These are phyloP conservation scores for Chrysoporthe deuterocubensis DNA, from an alignment of 2,329 filamentous ascomycete genomes.

Conservation along the genomic window DNA sequence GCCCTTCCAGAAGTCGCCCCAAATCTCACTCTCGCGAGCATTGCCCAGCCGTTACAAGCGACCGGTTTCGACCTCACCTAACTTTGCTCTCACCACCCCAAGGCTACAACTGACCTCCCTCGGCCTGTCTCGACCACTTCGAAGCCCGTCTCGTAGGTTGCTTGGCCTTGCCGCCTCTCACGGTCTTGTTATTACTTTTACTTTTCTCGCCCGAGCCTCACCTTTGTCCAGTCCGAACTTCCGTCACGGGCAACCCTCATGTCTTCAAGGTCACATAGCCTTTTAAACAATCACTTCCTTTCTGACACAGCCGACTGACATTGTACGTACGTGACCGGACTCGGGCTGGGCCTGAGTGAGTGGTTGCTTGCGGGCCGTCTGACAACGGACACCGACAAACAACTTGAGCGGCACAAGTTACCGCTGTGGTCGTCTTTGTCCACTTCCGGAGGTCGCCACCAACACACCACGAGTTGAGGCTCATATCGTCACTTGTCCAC, in stretches of 20 bases:
- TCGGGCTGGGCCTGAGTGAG: slow-evolving; percentile 26
- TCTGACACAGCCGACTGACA: slow-evolving; percentile 43
- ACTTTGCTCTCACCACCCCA: slow-evolving; percentile 12
- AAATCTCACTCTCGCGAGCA: slow-evolving; percentile 11
- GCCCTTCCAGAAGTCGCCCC: slow-evolving; percentile 14
- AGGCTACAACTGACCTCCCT: slow-evolving; percentile 21
- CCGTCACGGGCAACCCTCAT: slow-evolving; percentile 38
- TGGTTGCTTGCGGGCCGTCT: slow-evolving; percentile 19
- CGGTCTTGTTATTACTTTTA: slow-evolving; percentile 9
- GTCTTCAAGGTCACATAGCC: slow-evolving; percentile 37
- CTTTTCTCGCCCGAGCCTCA: not conserved
- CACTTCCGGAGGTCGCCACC: slow-evolving; percentile 19
- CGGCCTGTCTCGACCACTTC: slow-evolving; percentile 27
- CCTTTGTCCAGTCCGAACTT: slow-evolving; percentile 26
- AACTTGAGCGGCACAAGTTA: slow-evolving; percentile 17
- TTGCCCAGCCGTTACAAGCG: slow-evolving; percentile 21
- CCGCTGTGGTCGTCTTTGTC: slow-evolving; percentile 27
- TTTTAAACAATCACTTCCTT: slow-evolving; percentile 36
- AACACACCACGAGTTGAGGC: slow-evolving; percentile 6
- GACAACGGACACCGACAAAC: slow-evolving; percentile 17
- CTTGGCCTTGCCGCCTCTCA: slow-evolving; percentile 19
- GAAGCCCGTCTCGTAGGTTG: slow-evolving; percentile 20
- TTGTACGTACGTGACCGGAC: slow-evolving; percentile 15
- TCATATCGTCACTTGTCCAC: slow-evolving; percentile 8
- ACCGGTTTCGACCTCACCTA: slow-evolving; percentile 26